phyloP scores from a whole-genome alignment of 306 rosid species.

The Lagenaria siceraria region DNA sequence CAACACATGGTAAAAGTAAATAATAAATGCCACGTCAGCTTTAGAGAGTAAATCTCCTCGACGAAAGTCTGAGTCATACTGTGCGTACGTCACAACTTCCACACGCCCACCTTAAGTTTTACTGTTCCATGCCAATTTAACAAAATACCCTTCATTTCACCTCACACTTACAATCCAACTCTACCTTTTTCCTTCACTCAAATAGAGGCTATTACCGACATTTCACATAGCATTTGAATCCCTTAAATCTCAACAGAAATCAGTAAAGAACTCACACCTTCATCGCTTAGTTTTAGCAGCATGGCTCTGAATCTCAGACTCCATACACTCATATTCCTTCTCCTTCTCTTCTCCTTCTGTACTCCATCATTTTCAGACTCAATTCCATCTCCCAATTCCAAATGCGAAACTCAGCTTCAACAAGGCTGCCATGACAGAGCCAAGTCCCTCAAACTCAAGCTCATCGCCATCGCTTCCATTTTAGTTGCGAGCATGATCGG shows the following conservation, averaged over 20 bases:
- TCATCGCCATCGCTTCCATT: constrained; percentile 6
- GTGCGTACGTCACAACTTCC: background rate
- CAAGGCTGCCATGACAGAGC: background rate
- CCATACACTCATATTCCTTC: background rate
- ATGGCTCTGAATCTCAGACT: background rate
- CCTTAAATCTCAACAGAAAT: background rate
- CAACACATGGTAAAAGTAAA: background rate
- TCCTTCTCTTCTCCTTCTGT: background rate
- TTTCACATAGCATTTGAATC: background rate
- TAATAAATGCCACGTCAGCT: background rate
- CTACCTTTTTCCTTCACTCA: background rate
- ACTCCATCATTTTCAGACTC: background rate
- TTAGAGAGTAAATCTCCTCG: background rate
- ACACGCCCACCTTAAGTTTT: background rate
- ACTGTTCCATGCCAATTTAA: background rate
- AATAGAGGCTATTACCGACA: background rate
- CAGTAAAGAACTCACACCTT: background rate
- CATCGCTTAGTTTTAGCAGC: background rate
- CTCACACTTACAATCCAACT: background rate
- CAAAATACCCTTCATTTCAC: background rate
- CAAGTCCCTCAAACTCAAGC: background rate
- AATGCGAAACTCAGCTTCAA: background rate
- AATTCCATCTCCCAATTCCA: background rate
- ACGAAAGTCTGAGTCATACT: background rate
- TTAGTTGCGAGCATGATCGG: constrained; percentile 2